Evolutionary conservation across 2,329 filamentous ascomycete genomes (phyloP).

Genomic region (Aureobasidium mangrovei): DNA sequence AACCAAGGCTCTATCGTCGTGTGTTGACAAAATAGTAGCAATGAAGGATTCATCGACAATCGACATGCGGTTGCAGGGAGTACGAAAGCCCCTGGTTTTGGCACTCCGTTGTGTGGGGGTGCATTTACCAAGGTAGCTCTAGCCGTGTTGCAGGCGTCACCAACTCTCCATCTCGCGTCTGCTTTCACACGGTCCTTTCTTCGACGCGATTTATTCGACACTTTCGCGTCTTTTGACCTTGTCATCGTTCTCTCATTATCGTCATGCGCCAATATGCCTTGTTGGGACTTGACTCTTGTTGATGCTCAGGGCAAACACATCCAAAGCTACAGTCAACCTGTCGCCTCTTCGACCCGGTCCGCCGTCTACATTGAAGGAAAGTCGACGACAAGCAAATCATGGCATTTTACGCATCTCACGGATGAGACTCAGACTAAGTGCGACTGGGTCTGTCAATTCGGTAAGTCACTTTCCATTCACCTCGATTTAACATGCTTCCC

Average conservation of each 20-base stretch:
- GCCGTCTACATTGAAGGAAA: conserved; percentile 4
- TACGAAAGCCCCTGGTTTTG: too few relatives aligned
- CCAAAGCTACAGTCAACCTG: background rate
- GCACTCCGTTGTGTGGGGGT: too few relatives aligned
- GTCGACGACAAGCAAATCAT: background rate
- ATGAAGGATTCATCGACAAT: too few relatives aligned
- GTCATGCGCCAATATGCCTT: background rate
- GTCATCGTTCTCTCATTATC: background rate
- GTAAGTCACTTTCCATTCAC: background rate
- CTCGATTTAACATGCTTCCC: background rate
- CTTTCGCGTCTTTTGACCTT: background rate
- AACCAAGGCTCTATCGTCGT: too few relatives aligned
- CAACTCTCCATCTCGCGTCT: background rate
- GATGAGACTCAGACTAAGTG: conserved; percentile 6
- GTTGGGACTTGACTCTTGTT: background rate
- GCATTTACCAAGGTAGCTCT: too few relatives aligned
- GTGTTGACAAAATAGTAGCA: too few relatives aligned
- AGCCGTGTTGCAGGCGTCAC: too few relatives aligned
- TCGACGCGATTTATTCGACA: background rate
- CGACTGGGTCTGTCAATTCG: conserved; percentile 5
- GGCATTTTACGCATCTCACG: background rate
- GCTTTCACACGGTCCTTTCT: background rate
- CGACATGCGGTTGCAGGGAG: too few relatives aligned
- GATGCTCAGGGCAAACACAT: background rate
- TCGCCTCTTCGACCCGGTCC: background rate